Evolutionary conservation across 768 basidiomycete genomes (phyloP).

Genomic region (Chalciporus piperatus): DNA sequence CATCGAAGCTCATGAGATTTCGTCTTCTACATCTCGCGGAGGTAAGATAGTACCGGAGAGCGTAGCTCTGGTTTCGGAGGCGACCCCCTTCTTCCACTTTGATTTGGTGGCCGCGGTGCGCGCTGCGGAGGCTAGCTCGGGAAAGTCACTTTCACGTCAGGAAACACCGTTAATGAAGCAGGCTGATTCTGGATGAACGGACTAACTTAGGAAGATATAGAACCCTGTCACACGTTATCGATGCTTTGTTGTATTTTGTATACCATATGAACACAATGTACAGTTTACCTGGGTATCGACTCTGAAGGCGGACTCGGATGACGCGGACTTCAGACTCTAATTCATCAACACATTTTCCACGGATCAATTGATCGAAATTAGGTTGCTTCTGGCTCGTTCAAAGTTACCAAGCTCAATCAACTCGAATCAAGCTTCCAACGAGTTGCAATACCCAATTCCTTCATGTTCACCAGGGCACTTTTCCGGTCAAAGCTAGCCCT

Average conservation of each 20-base stretch:
- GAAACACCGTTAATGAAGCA: slow-evolving; percentile 13
- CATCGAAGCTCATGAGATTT: slow-evolving; percentile 32
- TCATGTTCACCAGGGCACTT: slow-evolving; percentile 11
- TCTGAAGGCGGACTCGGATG: too few species aligned
- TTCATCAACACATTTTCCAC: slow-evolving; percentile 1
- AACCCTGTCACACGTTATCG: too few species aligned
- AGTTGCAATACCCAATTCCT: neutral
- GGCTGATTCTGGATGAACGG: neutral
- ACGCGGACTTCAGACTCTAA: too few species aligned
- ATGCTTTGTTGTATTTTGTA: neutral
- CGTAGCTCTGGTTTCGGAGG: slow-evolving; percentile 42
- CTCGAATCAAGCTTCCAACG: too few species aligned
- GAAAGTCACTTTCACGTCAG: neutral
- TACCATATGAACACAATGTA: too few species aligned
- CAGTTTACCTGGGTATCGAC: too few species aligned
- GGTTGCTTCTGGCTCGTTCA: too few species aligned
- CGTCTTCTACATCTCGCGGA: slow-evolving; percentile 2
- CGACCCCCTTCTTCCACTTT: slow-evolving; percentile 90
- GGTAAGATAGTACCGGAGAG: neutral
- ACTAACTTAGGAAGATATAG: neutral
- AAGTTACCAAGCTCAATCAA: too few species aligned
- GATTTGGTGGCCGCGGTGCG: slow-evolving; percentile 72
- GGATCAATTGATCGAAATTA: neutral
- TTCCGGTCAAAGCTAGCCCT: slow-evolving; percentile 1
- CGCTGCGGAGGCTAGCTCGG: slow-evolving; percentile 54